Evolutionary conservation across 2,329 filamentous ascomycete species (phyloP), one percentile per base, ranked within the genome.

Genomic region (Fusarium longipes): DNA sequence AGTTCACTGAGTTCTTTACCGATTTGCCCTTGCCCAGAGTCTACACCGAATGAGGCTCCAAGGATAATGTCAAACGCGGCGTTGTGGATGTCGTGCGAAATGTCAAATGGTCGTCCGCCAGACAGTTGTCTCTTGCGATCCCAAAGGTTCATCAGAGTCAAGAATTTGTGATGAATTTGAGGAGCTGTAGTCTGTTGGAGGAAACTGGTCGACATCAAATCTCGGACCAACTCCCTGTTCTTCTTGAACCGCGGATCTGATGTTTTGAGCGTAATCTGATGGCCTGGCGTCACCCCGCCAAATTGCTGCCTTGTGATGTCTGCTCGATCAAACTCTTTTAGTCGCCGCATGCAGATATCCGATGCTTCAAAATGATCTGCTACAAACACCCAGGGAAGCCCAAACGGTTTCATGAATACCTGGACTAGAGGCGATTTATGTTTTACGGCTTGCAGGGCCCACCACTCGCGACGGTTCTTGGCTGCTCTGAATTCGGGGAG

Each of bases 111-210:
- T 3, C 69, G 45, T 7, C 75, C 73, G 1, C 63, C 45, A 8
- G 74, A 69, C 1, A 75, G 4, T 1, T 53, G 20, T 5, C 60
- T 50, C 55, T 80, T 80, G 9, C 69, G 30, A 14, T 50, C 49
- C 77, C 77, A 79, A 10, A 80, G 67, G 11, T 73, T 68, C 11
- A 80, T 42, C 11, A 79, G 63, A 12, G 64, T 57, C 11, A 62
- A 54, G 9, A 71, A 70, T 32, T 76, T 79, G 11, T 68, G 50
- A 35, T 79, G 70, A 1, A 79, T 73, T 18, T 73, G 56, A 0
- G 76, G 76, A 8, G 71, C 76, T 0, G 76, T 73, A 6, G 78
- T 71, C 39, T 70, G 57, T 1, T 70, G 57, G 4, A 70, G 39
- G 17, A 70, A 70, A 2, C 17, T 56, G 5, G 44, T 35, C 0